phyloP scores from a whole-genome alignment of 2,329 filamentous ascomycete species.

The Fusarium newnesense region DNA sequence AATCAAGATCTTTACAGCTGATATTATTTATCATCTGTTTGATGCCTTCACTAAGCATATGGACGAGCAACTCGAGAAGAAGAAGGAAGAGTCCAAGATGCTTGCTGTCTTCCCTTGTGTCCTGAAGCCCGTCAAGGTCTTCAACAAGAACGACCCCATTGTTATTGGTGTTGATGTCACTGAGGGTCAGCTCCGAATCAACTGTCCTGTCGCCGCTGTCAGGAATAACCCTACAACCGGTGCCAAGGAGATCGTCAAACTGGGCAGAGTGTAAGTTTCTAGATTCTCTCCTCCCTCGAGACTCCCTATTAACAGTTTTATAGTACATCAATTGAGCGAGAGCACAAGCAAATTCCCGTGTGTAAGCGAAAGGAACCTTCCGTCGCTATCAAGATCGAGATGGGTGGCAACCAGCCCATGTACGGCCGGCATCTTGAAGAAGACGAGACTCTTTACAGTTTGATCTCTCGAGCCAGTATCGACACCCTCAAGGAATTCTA shows the following conservation, averaged over 20 bases:
- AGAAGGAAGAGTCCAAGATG: constrained; percentile 96
- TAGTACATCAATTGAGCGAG: constrained; percentile 95
- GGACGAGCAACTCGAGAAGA: constrained; percentile 84
- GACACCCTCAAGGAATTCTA: constrained; percentile 98
- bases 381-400: constrained; percentile 97
- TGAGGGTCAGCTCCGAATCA: constrained; percentile 87
- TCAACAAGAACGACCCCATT: constrained; percentile 98
- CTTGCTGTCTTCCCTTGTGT: constrained; percentile 97
- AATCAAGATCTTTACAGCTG: constrained; percentile 97
- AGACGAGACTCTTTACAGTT: constrained; percentile 85
- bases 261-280: constrained; percentile 89
- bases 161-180: constrained; percentile 94
- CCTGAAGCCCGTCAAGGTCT: constrained; percentile 87
- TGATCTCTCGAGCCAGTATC: constrained; percentile 88
- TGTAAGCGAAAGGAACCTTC: constrained; percentile 98
- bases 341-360: constrained; percentile 92
- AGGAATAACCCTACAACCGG: constrained; percentile 83
- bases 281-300: constrained; percentile 20
- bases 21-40: constrained; percentile 99
- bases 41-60: constrained; percentile 97
- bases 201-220: constrained; percentile 90
- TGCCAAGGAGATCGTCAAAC: constrained; percentile 81
- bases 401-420: constrained; percentile 87
- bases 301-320: constrained; percentile 44
- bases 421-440: constrained; percentile 98